These are phyloP conservation scores for Marasmius fiardii DNA, from an alignment of 1,284 basidiomycete species.

Conservation along the genomic window DNA sequence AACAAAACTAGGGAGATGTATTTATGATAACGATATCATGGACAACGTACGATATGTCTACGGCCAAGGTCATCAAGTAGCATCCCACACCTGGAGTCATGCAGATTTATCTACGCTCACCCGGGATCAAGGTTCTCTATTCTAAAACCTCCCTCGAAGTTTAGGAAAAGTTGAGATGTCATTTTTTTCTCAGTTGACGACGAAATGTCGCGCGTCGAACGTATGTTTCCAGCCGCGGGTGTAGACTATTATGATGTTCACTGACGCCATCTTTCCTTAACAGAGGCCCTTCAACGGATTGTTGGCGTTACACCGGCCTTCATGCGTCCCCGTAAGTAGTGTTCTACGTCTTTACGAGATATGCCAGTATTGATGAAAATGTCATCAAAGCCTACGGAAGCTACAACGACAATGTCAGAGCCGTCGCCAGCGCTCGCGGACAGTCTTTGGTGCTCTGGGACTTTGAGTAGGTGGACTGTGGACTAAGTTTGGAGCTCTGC, in stretches of 20 bases:
- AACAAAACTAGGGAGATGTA: slow-evolving; percentile 31
- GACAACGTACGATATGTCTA: slow-evolving; percentile 34
- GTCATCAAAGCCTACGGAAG: slow-evolving; percentile 30
- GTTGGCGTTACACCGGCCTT: slow-evolving; percentile 30
- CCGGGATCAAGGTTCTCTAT: slow-evolving; percentile 30
- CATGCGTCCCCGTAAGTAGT: slow-evolving; percentile 21
- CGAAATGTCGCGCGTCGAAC: slow-evolving; percentile 7
- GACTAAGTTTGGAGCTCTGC: neutral
- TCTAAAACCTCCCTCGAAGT: slow-evolving; percentile 3
- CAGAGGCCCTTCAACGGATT: slow-evolving; percentile 29
- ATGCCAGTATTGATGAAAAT: neutral
- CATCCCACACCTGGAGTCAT: slow-evolving; percentile 42
- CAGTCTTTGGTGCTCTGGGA: slow-evolving; percentile 35
- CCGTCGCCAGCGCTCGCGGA: slow-evolving; percentile 30
- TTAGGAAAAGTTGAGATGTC: neutral
- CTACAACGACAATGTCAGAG: slow-evolving; percentile 40
- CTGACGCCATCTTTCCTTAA: neutral
- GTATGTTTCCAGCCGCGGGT: slow-evolving; percentile 4
- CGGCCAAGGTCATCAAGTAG: slow-evolving; percentile 36
- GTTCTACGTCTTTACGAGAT: neutral
- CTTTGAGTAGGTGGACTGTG: slow-evolving; percentile 32
- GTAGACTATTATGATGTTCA: neutral
- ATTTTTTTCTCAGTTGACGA: slow-evolving; percentile 16
- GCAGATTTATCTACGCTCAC: slow-evolving; percentile 29
- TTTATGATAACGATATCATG: slow-evolving; percentile 32